Evolutionary conservation across 345 rosid species (phyloP), one percentile per base, ranked within the genome.

Genomic region (Corchorus olitorius): DNA sequence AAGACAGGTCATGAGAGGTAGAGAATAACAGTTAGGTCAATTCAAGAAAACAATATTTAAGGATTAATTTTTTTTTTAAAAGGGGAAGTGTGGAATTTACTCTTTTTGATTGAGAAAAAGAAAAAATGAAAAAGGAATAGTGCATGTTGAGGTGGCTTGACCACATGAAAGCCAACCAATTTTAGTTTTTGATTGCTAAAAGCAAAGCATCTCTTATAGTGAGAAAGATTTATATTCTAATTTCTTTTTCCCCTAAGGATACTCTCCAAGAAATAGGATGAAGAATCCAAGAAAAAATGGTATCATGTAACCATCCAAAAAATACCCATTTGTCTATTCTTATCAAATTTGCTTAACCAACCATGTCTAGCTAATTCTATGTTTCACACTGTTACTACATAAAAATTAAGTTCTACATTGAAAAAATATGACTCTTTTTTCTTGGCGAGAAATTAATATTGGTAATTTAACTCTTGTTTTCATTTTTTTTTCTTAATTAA

Each of bases 271-370:
- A 64, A 27, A 27, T 27, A 27, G 27, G 1, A 64, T 15, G 45
- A 20, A 41, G 79, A 77, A 84, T 84, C 87, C 81, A 70, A 84
- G 73, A 70, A 65, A 70, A 54, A 33, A 52, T 20, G 77, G 79
- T 77, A 71, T 81, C 81, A n/a, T 15, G 15, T 20, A 14, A 39
- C 48, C 14, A 64, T 75, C 77, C 75, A 75, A 65, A 34, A 34
- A 11, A 27, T 27, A 27, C 33, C 41, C 46, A 37, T 0, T n/a
- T 43, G 35, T 67, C 53, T 8, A 66, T 66, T 46, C 64, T 60
- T 60, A 60, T 27, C 27, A 27, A 27, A 27, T 33, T 13, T 60
- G 65, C 41, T 3, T 60, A 4, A 12, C 39, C 39, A 22, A 46
- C 9, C 27, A 27, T 27, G 27, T 46, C 4, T 22, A 67, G 4